These are phyloP conservation scores for Neocallimastix lanati DNA, from an alignment of 192 early-diverging fungal genomes.

Conservation along the genomic window DNA sequence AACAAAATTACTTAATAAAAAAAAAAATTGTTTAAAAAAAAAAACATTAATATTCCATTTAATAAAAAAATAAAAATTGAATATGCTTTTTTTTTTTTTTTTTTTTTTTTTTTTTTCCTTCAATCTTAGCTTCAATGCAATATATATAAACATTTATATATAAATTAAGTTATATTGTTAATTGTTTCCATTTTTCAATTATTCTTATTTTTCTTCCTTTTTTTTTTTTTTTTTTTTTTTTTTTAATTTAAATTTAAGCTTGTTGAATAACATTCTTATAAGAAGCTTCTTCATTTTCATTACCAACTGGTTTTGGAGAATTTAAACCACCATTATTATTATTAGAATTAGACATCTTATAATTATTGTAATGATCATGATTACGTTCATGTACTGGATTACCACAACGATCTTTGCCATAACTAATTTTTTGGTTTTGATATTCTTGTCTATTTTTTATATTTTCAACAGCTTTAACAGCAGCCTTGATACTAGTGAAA, in stretches of 20 bases:
- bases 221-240: background rate
- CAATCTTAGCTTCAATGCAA: too few species aligned
- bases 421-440: slow-evolving; percentile 40
- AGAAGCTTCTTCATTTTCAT: background rate
- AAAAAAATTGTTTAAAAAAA: too few species aligned
- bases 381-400: slow-evolving; percentile 20
- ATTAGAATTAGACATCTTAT: background rate
- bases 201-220: too few species aligned
- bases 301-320: background rate
- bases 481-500: slow-evolving; percentile 53
- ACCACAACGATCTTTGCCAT: slow-evolving; percentile 79
- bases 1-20: too few species aligned
- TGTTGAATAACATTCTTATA: background rate
- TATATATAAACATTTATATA: too few species aligned
- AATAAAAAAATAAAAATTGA: too few species aligned
- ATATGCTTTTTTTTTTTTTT: too few species aligned
- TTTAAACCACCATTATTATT: background rate
- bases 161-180: too few species aligned
- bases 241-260: background rate
- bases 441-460: slow-evolving; percentile 43
- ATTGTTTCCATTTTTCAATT: too few species aligned
- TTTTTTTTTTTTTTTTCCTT: too few species aligned
- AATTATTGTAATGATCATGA: background rate
- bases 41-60: too few species aligned
- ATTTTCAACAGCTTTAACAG: slow-evolving; percentile 57